Evolutionary conservation across 2,329 filamentous ascomycete genomes (phyloP).

Genomic region (Thelonectria rubi): DNA sequence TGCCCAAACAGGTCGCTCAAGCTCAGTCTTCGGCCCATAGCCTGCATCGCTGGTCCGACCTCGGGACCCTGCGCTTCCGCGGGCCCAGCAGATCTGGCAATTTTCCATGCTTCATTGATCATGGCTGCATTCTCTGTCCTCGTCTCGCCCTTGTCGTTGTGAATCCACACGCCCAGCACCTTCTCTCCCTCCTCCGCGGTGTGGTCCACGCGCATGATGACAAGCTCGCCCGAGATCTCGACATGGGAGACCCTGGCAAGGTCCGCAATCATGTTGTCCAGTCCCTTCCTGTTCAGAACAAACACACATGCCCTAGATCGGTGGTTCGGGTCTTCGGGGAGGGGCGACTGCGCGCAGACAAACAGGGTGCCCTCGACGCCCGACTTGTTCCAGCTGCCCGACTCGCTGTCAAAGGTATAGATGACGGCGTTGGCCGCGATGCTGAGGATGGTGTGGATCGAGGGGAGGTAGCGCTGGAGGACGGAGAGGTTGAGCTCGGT

Average conservation of each 20-base stretch:
- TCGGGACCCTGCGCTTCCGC: slow-evolving; percentile 45
- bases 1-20: slow-evolving; percentile 57
- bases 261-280: slow-evolving; percentile 76
- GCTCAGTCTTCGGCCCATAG: slow-evolving; percentile 55
- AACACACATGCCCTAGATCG: slow-evolving; percentile 67
- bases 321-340: slow-evolving; percentile 47
- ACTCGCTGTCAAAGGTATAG: slow-evolving; percentile 76
- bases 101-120: slow-evolving; percentile 56
- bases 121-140: slow-evolving; percentile 52
- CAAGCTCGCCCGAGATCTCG: slow-evolving; percentile 67
- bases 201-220: slow-evolving; percentile 57
- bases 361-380: slow-evolving; percentile 90
- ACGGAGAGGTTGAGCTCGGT: slow-evolving; percentile 89
- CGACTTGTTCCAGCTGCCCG: slow-evolving; percentile 82
- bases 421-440: slow-evolving; percentile 88
- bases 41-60: slow-evolving; percentile 54
- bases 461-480: slow-evolving; percentile 80
- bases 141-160: slow-evolving; percentile 58
- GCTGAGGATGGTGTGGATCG: slow-evolving; percentile 76
- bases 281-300: slow-evolving; percentile 75
- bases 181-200: slow-evolving; percentile 49
- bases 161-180: slow-evolving; percentile 65
- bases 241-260: slow-evolving; percentile 69
- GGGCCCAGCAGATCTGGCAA: slow-evolving; percentile 45
- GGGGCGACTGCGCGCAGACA: slow-evolving; percentile 72